phyloP scores from a whole-genome alignment of 1,139 yeast genomes.

The Oligophagozyma castellii region DNA sequence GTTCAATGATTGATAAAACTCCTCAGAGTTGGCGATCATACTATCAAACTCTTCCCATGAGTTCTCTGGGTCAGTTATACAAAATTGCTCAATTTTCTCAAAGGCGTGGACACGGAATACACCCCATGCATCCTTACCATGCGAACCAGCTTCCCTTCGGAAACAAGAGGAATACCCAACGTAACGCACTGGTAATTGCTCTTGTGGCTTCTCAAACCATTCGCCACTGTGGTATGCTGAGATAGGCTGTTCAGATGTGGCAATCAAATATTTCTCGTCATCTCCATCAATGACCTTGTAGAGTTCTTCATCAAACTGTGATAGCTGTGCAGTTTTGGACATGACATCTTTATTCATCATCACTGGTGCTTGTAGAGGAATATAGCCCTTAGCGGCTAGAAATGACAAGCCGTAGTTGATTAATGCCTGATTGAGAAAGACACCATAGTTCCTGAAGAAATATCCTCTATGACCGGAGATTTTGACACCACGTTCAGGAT shows the following conservation, averaged over 20 bases:
- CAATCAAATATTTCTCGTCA: slow-evolving; percentile 94
- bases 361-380: slow-evolving; percentile 94
- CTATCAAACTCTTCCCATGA: slow-evolving; percentile 96
- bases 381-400: slow-evolving; percentile 67
- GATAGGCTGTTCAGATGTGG: slow-evolving; percentile 98
- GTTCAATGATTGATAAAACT: slow-evolving; percentile 81
- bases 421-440: slow-evolving; percentile 92
- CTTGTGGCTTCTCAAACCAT: slow-evolving; percentile 97
- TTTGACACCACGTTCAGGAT: slow-evolving; percentile 97
- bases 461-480: slow-evolving; percentile 98
- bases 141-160: slow-evolving; percentile 99
- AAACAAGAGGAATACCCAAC: slow-evolving; percentile 98
- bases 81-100: slow-evolving; percentile 95
- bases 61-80: slow-evolving; percentile 91
- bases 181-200: slow-evolving; percentile 88
- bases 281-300: slow-evolving; percentile 95
- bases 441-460: slow-evolving; percentile 89
- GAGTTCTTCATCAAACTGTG: slow-evolving; percentile 94
- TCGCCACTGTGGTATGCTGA: slow-evolving; percentile 96
- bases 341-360: slow-evolving; percentile 99
- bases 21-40: slow-evolving; percentile 86
- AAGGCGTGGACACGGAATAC: slow-evolving; percentile 97
- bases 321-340: slow-evolving; percentile 98
- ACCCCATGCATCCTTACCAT: slow-evolving; percentile 99
- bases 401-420: slow-evolving; percentile 89